Base-by-base conservation (phyloP, 228 moss, liverwort and hornwort genomes). In the Sphagnum magellanicum region DNA sequence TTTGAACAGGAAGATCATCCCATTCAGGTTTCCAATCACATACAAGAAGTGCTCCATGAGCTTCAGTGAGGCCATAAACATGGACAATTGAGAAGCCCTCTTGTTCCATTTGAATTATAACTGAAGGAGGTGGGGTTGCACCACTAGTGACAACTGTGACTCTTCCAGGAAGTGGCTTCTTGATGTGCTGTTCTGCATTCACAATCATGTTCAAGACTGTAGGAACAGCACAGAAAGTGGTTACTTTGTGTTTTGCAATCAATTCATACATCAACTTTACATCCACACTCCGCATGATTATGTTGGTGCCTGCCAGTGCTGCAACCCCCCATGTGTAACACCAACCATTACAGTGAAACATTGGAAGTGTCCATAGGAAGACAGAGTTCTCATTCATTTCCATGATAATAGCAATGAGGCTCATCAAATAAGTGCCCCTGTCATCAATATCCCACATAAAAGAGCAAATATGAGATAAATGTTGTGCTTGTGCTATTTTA, bases 271-370 rank as follows among this genome's bases (percentile, higher is more conserved):
- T 78, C 0, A 49, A 79, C 75, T 82, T 84, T 0, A 69, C 8
- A 7, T 86, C 81, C 10, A 94, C 81, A 67, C 82, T 83, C 61
- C 90, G 74, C 12, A 87, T 63, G 69, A 88, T 88, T 53, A 93
- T 67, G 63, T 81, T 90, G 15, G 90, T 92, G 76, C 88, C 92
- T 14, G 71, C 85, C 4, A 75, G 75, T 15, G 86, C 78, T 6
- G 93, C 89, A 63, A 86, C 70, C 14, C 76, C 76, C 90, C 91
- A 94, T 32, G 83, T 71, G 70, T 84, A 91, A 62, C 87, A 79
- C 91, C 91, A 91, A 59, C 94, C 91, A 66, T 91, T 94, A 70
- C 91, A 91, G 68, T 94, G 94, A 61, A 89, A 94, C 91, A 94
- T 91, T 4, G 94, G 94, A 6, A 89, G 70, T 15, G 88, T 83